These are phyloP conservation scores for Plantago coronopus DNA, from an alignment of 305 asterid genomes.

Conservation along the genomic window DNA sequence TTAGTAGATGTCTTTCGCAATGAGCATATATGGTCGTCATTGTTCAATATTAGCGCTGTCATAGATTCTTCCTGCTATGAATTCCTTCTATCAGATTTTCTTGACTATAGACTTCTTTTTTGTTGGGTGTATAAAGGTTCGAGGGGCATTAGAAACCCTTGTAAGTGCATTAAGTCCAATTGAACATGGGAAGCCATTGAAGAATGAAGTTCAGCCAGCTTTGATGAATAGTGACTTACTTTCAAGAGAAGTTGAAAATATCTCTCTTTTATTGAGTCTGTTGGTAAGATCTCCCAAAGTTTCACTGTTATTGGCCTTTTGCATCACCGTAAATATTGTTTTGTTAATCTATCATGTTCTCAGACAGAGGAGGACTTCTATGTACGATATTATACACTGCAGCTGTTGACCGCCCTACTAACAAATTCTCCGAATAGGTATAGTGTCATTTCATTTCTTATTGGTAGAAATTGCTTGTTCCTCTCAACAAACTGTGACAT, in stretches of 20 bases:
- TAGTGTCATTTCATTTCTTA: conserved; percentile 11
- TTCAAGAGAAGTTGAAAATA: conserved; percentile 79
- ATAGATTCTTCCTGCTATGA: conserved; percentile 21
- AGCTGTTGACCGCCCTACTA: conserved; percentile 79
- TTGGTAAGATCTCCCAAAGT: conserved; percentile 51
- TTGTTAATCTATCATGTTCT: conserved; percentile 34
- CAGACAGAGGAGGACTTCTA: conserved; percentile 97
- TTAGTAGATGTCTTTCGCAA: no score
- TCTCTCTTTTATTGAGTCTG: conserved; percentile 82
- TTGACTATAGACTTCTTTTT: conserved; percentile 18
- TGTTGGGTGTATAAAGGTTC: conserved; percentile 53
- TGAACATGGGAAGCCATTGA: conserved; percentile 52
- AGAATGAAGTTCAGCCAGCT: conserved; percentile 87
- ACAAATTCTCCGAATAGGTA: conserved; percentile 87
- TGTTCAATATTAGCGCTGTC: conserved; percentile 8
- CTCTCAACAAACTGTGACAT: conserved; percentile 7
- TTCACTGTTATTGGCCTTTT: conserved; percentile 13
- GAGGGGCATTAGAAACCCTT: conserved; percentile 87
- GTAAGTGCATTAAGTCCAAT: conserved; percentile 74
- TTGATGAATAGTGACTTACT: conserved; percentile 85
- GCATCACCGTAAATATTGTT: conserved; percentile 19
- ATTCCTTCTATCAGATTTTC: conserved; percentile 18
- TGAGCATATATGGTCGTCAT: no score
- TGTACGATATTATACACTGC: conserved; percentile 83
- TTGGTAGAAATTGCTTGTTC: conserved; percentile 16